Evolutionary conservation across 2,329 filamentous ascomycete species (phyloP).

Genomic region (Penicillium sp.): DNA sequence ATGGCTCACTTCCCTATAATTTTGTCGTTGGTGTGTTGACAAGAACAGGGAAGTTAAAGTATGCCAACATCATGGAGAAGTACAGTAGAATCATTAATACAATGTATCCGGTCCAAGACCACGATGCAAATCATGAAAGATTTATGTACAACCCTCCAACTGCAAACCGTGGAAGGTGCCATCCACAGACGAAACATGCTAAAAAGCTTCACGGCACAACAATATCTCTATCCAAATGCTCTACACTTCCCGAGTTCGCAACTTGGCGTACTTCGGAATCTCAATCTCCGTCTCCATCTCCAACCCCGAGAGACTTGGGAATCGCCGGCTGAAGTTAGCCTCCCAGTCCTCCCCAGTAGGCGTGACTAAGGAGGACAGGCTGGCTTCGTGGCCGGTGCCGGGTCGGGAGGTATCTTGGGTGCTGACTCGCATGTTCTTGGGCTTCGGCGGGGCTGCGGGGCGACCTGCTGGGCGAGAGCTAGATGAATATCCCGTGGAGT

Average conservation of each 20-base stretch:
- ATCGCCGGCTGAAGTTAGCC: constrained; percentile 73
- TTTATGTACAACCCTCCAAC: constrained; percentile 9
- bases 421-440: constrained; percentile 54
- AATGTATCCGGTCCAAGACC: not conserved
- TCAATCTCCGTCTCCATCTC: constrained; percentile 72
- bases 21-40: no score
- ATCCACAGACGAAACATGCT: constrained; percentile 14
- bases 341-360: constrained; percentile 57
- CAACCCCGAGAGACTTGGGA: constrained; percentile 76
- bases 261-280: constrained; percentile 33
- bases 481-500: constrained; percentile 20
- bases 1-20: no score
- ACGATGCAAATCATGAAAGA: not conserved
- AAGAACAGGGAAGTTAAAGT: no score
- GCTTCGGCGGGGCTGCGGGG: constrained; percentile 57
- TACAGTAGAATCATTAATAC: no score
- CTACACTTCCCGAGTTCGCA: constrained; percentile 44
- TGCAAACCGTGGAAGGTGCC: constrained; percentile 1
- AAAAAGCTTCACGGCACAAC: constrained; percentile 9
- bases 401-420: constrained; percentile 20
- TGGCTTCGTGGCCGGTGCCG: constrained; percentile 25
- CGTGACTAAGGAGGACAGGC: constrained; percentile 25
- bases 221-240: constrained; percentile 4
- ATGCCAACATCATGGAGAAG: no score
- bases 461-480: constrained; percentile 35